Percentiles rank a stretch among this genome's conserved stretches.
Conservation (phyloP, 805 yeast species). For the Kuraishia cidri region DNA sequence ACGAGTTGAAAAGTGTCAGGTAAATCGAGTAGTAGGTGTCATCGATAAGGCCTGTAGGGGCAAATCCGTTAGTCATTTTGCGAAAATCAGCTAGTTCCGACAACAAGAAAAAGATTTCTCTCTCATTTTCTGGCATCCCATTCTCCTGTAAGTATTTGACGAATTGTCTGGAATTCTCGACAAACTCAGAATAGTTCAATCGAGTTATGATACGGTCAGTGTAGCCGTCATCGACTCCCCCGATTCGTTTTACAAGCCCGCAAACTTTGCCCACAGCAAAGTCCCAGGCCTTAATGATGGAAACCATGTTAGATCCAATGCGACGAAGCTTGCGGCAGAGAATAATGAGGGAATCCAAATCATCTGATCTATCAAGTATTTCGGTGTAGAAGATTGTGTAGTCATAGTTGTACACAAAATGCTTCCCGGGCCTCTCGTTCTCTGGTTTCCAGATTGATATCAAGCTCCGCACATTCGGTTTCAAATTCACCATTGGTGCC, state of each 20-base stretch:
- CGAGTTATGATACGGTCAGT: slow-evolving; percentile 44
- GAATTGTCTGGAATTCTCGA: slow-evolving; percentile 24
- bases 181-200: slow-evolving; percentile 33
- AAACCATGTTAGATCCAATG: slow-evolving; percentile 68
- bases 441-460: slow-evolving; percentile 93
- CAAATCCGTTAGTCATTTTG: slow-evolving; percentile 72
- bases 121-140: slow-evolving; percentile 26
- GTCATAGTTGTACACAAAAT: slow-evolving; percentile 66
- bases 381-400: slow-evolving; percentile 60
- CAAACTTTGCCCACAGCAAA: slow-evolving; percentile 42
- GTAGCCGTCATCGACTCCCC: slow-evolving; percentile 31
- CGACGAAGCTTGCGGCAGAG: slow-evolving; percentile 72
- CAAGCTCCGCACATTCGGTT: slow-evolving; percentile 59
- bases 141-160: slow-evolving; percentile 13
- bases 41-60: slow-evolving; percentile 68
- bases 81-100: slow-evolving; percentile 50
- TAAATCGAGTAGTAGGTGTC: slow-evolving; percentile 60
- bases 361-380: slow-evolving; percentile 41
- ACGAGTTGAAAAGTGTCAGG: slow-evolving; percentile 33
- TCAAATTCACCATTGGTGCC: slow-evolving; percentile 52
- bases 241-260: slow-evolving; percentile 34
- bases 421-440: slow-evolving; percentile 85
- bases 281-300: slow-evolving; percentile 61
- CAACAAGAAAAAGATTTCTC: slow-evolving; percentile 32
- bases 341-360: slow-evolving; percentile 47